Evolutionary conservation across 768 basidiomycete species (phyloP).

Genomic region (Glaciozyma antarctica): DNA sequence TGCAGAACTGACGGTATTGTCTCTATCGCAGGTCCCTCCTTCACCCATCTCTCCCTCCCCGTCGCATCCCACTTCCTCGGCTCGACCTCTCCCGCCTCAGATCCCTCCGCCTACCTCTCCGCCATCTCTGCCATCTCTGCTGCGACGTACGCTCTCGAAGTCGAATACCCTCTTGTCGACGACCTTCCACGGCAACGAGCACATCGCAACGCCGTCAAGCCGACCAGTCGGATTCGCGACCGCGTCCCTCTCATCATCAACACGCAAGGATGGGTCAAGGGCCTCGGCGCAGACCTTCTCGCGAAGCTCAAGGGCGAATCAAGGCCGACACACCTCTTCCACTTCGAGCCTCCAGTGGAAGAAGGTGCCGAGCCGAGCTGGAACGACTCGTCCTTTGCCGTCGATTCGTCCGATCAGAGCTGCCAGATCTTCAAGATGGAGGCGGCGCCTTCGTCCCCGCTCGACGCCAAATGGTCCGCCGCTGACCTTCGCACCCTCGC

Average conservation of each 20-base stretch:
- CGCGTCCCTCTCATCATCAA: conserved; percentile 78
- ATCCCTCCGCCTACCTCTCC: conserved; percentile 65
- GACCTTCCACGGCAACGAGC: conserved; percentile 3
- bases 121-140: conserved; percentile 60
- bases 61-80: conserved; percentile 72
- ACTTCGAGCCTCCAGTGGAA: conserved; percentile 32
- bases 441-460: conserved; percentile 16
- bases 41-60: conserved; percentile 69
- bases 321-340: conserved; percentile 53
- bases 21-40: conserved; percentile 60
- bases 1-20: not conserved
- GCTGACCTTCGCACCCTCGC: conserved; percentile 25
- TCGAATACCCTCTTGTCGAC: conserved; percentile 47
- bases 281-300: conserved; percentile 58
- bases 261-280: conserved; percentile 95
- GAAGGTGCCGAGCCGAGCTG: not conserved
- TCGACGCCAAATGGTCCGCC: conserved; percentile 26
- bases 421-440: conserved; percentile 6
- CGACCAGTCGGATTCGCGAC: conserved; percentile 42
- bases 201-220: not conserved
- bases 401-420: conserved; percentile 27
- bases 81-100: conserved; percentile 61
- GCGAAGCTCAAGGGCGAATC: conserved; percentile 17
- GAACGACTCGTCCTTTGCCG: conserved; percentile 20
- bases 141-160: conserved; percentile 53